phyloP scores from a whole-genome alignment of 2,329 filamentous ascomycete genomes.

The Alternaria triticina region DNA sequence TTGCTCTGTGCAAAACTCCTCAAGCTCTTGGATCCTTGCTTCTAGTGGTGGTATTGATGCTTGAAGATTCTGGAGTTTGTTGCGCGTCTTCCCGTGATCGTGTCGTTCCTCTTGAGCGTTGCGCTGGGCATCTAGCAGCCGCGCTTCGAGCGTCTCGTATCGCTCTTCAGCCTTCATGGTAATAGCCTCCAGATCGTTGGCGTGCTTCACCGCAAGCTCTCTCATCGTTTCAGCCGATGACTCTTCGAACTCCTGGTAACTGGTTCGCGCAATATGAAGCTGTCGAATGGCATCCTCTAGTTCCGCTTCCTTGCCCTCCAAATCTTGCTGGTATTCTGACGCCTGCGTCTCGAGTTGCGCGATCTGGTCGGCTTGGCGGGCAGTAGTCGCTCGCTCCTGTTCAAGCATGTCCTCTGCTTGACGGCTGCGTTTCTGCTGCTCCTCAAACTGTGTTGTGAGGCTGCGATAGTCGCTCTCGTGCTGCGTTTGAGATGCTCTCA shows the following conservation, averaged over 20 bases:
- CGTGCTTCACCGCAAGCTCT: slow-evolving; percentile 24
- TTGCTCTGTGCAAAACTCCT: slow-evolving; percentile 34
- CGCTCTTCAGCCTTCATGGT: slow-evolving; percentile 20
- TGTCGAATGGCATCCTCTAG: slow-evolving; percentile 18
- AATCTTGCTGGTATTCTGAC: slow-evolving; percentile 22
- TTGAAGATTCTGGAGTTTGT: slow-evolving; percentile 24
- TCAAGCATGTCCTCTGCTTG: slow-evolving; percentile 32
- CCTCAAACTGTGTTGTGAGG: slow-evolving; percentile 35
- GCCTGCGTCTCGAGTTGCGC: slow-evolving; percentile 24
- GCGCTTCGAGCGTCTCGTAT: slow-evolving; percentile 18
- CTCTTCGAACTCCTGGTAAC: slow-evolving; percentile 25
- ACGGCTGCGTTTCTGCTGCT: slow-evolving; percentile 37
- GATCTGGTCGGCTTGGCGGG: slow-evolving; percentile 29
- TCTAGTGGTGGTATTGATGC: slow-evolving; percentile 25
- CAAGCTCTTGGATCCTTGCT: slow-evolving; percentile 31
- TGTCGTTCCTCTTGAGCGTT: slow-evolving; percentile 5
- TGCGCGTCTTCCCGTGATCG: slow-evolving; percentile 20
- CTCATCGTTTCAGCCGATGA: slow-evolving; percentile 25
- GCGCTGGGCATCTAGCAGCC: slow-evolving; percentile 23
- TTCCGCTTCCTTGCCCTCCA: slow-evolving; percentile 26
- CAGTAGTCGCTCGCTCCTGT: slow-evolving; percentile 18
- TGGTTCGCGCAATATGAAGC: slow-evolving; percentile 24
- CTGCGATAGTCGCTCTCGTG: slow-evolving; percentile 14
- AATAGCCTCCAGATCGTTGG: slow-evolving; percentile 20
- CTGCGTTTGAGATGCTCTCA: slow-evolving; percentile 14